Evolutionary conservation across 257 asterid genomes (phyloP).

Genomic region (Euphrasia confusa): DNA sequence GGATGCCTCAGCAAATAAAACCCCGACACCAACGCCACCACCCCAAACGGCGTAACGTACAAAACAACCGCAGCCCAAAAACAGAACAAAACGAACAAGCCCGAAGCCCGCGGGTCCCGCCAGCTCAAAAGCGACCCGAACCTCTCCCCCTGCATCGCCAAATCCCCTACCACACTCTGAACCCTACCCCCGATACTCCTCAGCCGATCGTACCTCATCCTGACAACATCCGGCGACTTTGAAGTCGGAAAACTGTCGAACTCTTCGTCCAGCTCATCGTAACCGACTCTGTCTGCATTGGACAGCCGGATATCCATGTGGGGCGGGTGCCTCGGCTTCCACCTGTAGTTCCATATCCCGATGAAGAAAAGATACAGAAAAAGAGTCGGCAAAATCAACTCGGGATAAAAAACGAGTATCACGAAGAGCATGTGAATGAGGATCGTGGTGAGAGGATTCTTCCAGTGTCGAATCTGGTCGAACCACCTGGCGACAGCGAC

Average conservation of each 20-base stretch:
- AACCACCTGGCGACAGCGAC: constrained; percentile 53
- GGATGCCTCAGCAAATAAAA: constrained; percentile 67
- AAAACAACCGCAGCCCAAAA: constrained; percentile 49
- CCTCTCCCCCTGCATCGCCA: constrained; percentile 85
- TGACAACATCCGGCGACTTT: constrained; percentile 40
- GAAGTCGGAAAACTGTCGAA: constrained; percentile 73
- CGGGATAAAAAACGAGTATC: constrained; percentile 56
- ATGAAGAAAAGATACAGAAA: constrained; percentile 65
- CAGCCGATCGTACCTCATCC: constrained; percentile 72
- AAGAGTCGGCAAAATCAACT: constrained; percentile 57
- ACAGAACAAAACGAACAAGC: constrained; percentile 56
- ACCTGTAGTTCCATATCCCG: constrained; percentile 61
- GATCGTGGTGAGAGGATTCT: constrained; percentile 71
- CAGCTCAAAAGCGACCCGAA: constrained; percentile 53
- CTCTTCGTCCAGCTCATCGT: constrained; percentile 72
- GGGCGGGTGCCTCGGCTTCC: constrained; percentile 83
- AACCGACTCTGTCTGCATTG: constrained; percentile 51
- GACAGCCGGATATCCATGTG: constrained; percentile 82
- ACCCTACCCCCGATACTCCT: constrained; percentile 78
- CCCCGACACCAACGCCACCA: constrained; percentile 42
- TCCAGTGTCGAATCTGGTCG: constrained; percentile 69
- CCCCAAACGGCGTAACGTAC: constrained; percentile 58
- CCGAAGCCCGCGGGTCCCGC: constrained; percentile 86
- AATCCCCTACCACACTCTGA: constrained; percentile 65
- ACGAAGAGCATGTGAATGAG: constrained; percentile 61